Conservation (phyloP, 805 yeast species). For the Starmerella gropengiesseri region DNA sequence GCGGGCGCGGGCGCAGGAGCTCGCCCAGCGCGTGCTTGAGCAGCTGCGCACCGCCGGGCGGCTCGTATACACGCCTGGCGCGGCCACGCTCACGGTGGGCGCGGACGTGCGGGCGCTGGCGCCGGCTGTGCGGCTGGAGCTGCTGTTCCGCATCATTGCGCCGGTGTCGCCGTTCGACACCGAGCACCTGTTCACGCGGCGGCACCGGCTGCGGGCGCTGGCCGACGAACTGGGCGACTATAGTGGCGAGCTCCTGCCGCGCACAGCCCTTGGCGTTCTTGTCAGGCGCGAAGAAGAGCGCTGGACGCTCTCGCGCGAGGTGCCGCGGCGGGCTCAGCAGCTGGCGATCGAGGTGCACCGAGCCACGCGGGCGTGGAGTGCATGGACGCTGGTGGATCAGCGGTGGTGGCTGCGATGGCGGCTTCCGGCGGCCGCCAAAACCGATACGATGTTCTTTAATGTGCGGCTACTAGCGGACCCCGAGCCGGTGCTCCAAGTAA, state of each 20-base stretch:
- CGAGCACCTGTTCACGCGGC: conserved; percentile 11
- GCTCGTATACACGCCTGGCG: not conserved
- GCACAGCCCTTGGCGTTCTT: conserved; percentile 9
- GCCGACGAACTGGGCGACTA: not conserved
- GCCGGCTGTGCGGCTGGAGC: conserved; percentile 7
- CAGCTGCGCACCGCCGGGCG: conserved; percentile 2
- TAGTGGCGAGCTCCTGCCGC: not conserved
- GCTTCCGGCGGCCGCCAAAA: conserved; percentile 2
- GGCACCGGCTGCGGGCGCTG: conserved; percentile 7
- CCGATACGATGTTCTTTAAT: conserved; percentile 1
- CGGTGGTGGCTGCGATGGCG: conserved; percentile 23
- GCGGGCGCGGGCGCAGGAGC: conserved; percentile 4
- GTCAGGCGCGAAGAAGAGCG: not conserved
- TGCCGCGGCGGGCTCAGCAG: conserved; percentile 5
- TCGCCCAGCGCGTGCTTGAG: not conserved
- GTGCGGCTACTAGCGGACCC: conserved; percentile 7
- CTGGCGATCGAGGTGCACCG: not conserved
- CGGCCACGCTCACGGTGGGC: conserved; percentile 4
- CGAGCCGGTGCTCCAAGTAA: not conserved
- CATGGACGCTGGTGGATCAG: conserved; percentile 20
- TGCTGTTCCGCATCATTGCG: conserved; percentile 15
- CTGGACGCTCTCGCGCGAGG: conserved; percentile 10
- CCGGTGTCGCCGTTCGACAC: conserved; percentile 16
- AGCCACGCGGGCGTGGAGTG: conserved; percentile 18
- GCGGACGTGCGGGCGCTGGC: conserved; percentile 10